Conservation (phyloP, 2,329 filamentous ascomycete genomes). For the Corinectria fuckeliana region DNA sequence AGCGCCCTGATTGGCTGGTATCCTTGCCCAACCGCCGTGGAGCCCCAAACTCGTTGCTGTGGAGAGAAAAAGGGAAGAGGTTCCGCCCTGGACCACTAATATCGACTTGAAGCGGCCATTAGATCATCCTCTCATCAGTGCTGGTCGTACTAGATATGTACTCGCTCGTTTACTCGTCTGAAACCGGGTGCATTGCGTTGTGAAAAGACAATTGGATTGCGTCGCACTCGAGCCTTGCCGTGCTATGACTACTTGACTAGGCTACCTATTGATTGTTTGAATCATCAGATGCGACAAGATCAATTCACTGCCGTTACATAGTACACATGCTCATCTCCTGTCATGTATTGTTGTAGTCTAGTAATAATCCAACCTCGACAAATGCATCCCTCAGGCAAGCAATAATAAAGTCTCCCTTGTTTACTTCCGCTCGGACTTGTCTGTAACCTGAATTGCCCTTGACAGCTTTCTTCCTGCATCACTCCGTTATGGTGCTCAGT, state of each 20-base stretch:
- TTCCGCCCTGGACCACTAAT: neutral
- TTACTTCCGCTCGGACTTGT: neutral
- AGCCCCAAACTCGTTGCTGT: constrained; percentile 5
- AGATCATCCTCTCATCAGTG: no score
- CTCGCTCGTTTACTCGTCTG: neutral
- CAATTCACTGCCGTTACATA: neutral
- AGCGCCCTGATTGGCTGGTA: neutral
- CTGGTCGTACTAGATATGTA: no score
- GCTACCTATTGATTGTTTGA: no score
- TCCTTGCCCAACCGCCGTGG: neutral
- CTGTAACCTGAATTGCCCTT: neutral
- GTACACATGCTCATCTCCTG: no score
- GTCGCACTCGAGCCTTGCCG: neutral
- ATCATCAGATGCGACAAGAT: neutral
- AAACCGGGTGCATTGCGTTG: neutral
- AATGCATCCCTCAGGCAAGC: neutral
- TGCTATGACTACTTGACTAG: no score
- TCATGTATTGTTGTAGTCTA: no score
- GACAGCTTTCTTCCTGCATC: neutral
- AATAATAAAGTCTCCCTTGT: neutral
- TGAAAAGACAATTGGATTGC: neutral
- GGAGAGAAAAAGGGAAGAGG: constrained; percentile 11
- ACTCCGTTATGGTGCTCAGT: neutral
- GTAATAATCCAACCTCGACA: neutral
- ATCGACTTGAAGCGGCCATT: no score